These are phyloP conservation scores for Fusarium tjaetaba DNA, from an alignment of 2,329 filamentous ascomycete species.

Conservation along the genomic window DNA sequence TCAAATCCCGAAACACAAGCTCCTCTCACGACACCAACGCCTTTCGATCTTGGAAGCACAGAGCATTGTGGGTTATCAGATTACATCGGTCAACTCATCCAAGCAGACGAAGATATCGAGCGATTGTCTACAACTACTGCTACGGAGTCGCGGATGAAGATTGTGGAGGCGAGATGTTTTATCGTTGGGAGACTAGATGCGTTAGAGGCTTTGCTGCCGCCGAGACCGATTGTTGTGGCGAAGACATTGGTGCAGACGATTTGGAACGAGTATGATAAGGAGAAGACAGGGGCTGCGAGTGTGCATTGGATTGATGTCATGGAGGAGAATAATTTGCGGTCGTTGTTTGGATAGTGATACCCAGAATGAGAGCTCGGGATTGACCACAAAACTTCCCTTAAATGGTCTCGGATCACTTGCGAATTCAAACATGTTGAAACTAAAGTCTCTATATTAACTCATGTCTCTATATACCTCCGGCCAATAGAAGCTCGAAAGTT, in stretches of 20 bases:
- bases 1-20: not conserved
- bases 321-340: conserved; percentile 36
- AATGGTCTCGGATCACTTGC: no score
- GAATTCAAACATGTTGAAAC: not conserved
- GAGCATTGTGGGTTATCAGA: conserved; percentile 29
- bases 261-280: conserved; percentile 35
- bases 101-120: conserved; percentile 29
- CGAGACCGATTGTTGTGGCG: conserved; percentile 25
- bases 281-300: not conserved
- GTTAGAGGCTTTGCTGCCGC: conserved; percentile 21
- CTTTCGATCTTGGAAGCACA: not conserved
- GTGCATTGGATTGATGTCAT: conserved; percentile 40
- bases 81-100: conserved; percentile 18
- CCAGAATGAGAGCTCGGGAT: not conserved
- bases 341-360: conserved; percentile 30
- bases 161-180: conserved; percentile 25
- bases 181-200: conserved; percentile 1
- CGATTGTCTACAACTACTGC: not conserved
- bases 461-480: not conserved
- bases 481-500: not conserved
- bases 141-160: conserved; percentile 9
- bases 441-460: not conserved
- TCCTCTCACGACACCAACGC: not conserved
- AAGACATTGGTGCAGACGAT: conserved; percentile 27
- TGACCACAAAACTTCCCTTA: no score